Percentiles rank a stretch among this genome's conserved stretches.
Evolutionary conservation across 2,329 filamentous ascomycete species (phyloP).

Genomic region (Trichoderma sp.): DNA sequence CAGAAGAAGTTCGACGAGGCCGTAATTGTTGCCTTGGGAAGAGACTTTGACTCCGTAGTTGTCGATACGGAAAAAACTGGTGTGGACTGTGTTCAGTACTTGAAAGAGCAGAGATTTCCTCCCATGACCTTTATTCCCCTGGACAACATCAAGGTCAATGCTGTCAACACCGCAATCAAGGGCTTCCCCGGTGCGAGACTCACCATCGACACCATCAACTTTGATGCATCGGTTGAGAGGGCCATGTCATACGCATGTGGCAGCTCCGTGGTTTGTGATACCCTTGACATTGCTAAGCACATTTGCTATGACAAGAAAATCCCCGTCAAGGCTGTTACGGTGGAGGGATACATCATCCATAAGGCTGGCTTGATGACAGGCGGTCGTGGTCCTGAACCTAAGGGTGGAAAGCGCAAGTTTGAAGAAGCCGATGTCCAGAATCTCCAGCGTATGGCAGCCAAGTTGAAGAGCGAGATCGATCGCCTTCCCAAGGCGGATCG

Average conservation of each 20-base stretch:
- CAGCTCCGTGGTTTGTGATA: slow-evolving; percentile 91
- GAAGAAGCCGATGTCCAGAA: slow-evolving; percentile 88
- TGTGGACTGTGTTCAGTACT: slow-evolving; percentile 88
- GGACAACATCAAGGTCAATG: slow-evolving; percentile 94
- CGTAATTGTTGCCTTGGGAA: slow-evolving; percentile 85
- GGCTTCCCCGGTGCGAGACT: slow-evolving; percentile 81
- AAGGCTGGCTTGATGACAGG: slow-evolving; percentile 97
- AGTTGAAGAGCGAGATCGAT: slow-evolving; percentile 72
- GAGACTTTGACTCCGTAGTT: slow-evolving; percentile 90
- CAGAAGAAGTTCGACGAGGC: slow-evolving; percentile 96
- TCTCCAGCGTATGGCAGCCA: slow-evolving; percentile 71
- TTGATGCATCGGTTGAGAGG: slow-evolving; percentile 80
- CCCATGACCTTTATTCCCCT: slow-evolving; percentile 94
- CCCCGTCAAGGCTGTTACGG: slow-evolving; percentile 87
- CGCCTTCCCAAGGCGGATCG: slow-evolving; percentile 77
- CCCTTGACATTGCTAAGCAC: slow-evolving; percentile 78
- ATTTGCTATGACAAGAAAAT: slow-evolving; percentile 83
- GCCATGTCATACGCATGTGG: slow-evolving; percentile 95
- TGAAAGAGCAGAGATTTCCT: slow-evolving; percentile 83
- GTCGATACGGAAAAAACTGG: slow-evolving; percentile 95
- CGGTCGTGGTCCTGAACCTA: slow-evolving; percentile 74
- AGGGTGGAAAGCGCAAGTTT: slow-evolving; percentile 75
- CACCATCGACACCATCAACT: slow-evolving; percentile 95
- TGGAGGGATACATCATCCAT: slow-evolving; percentile 95
- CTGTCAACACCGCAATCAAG: slow-evolving; percentile 85